These are phyloP conservation scores for Colletotrichum sp. DNA, from an alignment of 2,329 filamentous ascomycete species.

Conservation along the genomic window DNA sequence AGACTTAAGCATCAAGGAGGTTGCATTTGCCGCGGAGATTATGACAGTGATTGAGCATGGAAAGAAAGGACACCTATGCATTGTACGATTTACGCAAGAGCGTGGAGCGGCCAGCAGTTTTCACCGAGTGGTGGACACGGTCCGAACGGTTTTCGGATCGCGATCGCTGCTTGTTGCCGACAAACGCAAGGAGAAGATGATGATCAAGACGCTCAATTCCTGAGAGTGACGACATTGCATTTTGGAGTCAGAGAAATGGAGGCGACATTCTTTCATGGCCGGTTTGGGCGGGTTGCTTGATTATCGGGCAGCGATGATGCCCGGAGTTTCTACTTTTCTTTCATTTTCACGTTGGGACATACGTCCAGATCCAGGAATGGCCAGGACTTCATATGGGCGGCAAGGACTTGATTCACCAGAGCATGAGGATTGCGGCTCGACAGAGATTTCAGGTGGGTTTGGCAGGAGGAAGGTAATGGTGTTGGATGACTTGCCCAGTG, in stretches of 20 bases:
- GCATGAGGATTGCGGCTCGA: background rate
- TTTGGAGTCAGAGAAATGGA: slow-evolving; percentile 15
- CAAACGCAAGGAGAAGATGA: slow-evolving; percentile 70
- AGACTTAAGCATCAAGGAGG: slow-evolving; percentile 84
- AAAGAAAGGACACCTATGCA: slow-evolving; percentile 75
- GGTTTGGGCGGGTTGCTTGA: background rate
- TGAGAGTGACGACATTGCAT: slow-evolving; percentile 32
- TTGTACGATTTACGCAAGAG: slow-evolving; percentile 88
- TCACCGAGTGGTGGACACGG: slow-evolving; percentile 78
- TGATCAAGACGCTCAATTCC: slow-evolving; percentile 71
- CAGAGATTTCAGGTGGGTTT: background rate
- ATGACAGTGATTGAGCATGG: slow-evolving; percentile 91
- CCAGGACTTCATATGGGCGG: background rate
- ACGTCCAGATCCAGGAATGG: background rate
- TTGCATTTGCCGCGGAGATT: slow-evolving; percentile 86
- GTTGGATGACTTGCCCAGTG: slow-evolving; percentile 16
- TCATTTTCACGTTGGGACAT: slow-evolving; percentile 1
- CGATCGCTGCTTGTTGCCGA: slow-evolving; percentile 74
- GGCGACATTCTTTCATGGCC: slow-evolving; percentile 4
- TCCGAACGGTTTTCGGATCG: slow-evolving; percentile 71
- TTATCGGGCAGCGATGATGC: background rate
- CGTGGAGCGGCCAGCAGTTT: slow-evolving; percentile 92
- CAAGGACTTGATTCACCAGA: background rate
- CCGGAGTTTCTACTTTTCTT: slow-evolving; percentile 3
- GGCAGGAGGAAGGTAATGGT: background rate